These are phyloP conservation scores for Dicorynia guianensis DNA, from an alignment of 306 rosid species.

Conservation along the genomic window DNA sequence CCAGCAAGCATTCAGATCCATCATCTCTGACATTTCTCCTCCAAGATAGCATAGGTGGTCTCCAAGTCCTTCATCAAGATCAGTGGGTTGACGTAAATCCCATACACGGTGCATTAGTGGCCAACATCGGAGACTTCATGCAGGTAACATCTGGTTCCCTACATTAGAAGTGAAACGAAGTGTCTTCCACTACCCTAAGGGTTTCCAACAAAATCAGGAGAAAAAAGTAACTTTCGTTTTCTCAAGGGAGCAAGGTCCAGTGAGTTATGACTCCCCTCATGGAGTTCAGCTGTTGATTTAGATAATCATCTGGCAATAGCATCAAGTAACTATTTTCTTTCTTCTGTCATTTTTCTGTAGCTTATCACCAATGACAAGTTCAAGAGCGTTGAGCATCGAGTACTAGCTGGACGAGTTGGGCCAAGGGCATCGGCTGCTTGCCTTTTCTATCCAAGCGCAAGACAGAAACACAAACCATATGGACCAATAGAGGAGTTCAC, in stretches of 20 bases:
- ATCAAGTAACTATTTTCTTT: background rate
- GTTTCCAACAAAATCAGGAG: background rate
- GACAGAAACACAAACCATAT: constrained; percentile 46
- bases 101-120: constrained; percentile 62
- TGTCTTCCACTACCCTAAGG: background rate
- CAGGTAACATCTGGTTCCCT: constrained; percentile 53
- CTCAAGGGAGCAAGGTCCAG: background rate
- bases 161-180: background rate
- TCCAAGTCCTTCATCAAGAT: constrained; percentile 71
- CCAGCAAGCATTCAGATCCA: constrained; percentile 85
- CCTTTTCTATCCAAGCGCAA: constrained; percentile 67
- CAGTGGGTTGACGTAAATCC: constrained; percentile 76
- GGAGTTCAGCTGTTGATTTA: background rate
- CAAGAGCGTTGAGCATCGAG: constrained; percentile 80
- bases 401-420: constrained; percentile 58
- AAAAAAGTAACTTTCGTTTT: background rate
- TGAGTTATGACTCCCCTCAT: background rate
- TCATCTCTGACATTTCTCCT: constrained; percentile 69
- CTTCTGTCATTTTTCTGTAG: constrained; percentile 41
- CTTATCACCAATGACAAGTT: constrained; percentile 80
- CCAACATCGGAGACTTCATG: constrained; percentile 78
- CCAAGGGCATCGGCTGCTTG: constrained; percentile 81
- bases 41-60: constrained; percentile 80
- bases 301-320: background rate
- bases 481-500: constrained; percentile 66